A percentile compares a stretch with the other conserved stretches of the same genome.
phyloP scores from a whole-genome alignment of 1,284 basidiomycete genomes.

The Veloboletus limbatus region DNA sequence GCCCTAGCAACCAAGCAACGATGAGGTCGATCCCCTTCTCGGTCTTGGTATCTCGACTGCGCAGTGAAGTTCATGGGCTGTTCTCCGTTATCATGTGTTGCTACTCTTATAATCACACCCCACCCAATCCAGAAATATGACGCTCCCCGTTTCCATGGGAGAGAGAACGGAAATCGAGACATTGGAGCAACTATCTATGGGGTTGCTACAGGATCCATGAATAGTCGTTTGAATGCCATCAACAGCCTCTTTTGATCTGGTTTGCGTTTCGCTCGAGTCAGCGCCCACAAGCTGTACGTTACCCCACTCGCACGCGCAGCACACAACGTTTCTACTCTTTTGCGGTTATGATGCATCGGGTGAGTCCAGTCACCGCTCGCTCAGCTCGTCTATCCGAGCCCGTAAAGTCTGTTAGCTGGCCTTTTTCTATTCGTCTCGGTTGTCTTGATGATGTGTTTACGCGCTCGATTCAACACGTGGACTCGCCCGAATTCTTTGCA shows the following conservation, averaged over 20 bases:
- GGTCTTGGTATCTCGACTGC: no score
- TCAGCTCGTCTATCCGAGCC: background rate
- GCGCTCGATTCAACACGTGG: conserved; percentile 7
- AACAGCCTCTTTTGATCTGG: conserved; percentile 9
- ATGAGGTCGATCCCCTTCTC: conserved; percentile 1
- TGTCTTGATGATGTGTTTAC: background rate
- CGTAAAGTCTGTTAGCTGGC: no score
- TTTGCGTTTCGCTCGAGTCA: background rate
- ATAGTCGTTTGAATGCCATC: no score
- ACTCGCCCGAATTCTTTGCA: background rate
- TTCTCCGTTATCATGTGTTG: conserved; percentile 10
- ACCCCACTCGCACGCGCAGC: no score
- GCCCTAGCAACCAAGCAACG: conserved; percentile 40
- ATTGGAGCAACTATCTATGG: no score
- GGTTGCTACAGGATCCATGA: no score
- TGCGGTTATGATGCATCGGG: no score
- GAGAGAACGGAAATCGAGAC: background rate
- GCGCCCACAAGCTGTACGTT: no score
- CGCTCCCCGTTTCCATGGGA: conserved; percentile 2
- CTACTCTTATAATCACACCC: background rate
- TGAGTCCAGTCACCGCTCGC: no score
- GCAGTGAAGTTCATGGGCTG: background rate
- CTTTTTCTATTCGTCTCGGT: background rate
- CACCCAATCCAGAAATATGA: no score
- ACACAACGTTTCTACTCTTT: no score